Percentiles rank a stretch among this genome's conserved stretches.
phyloP scores from a whole-genome alignment of 495 filamentous ascomycete genomes.

The Lasiosphaeria ovina region DNA sequence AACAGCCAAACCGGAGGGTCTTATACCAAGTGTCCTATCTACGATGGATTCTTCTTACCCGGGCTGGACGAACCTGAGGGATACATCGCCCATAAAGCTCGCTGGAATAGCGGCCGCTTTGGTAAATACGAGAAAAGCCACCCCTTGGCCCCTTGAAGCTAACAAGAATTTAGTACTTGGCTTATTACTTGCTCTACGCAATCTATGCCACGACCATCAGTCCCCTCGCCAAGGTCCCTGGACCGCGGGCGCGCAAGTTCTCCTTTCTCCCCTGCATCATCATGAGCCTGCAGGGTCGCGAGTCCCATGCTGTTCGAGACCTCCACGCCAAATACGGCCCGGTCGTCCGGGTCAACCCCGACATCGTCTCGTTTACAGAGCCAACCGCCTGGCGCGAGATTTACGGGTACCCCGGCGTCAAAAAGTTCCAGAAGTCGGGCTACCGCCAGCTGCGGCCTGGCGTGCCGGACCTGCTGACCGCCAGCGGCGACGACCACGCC shows the following conservation, averaged over 20 bases:
- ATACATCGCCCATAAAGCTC: neutral
- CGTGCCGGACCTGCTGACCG: conserved; percentile 21
- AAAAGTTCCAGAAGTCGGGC: conserved; percentile 38
- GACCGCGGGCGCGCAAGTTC: neutral
- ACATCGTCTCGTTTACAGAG: conserved; percentile 53
- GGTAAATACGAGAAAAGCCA: neutral
- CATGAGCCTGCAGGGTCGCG: neutral
- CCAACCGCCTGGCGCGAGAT: conserved; percentile 57
- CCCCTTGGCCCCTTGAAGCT: neutral
- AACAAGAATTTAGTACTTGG: neutral
- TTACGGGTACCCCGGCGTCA: conserved; percentile 42
- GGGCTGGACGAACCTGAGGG: neutral
- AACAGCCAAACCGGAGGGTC: neutral
- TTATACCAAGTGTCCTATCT: neutral
- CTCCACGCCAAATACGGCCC: conserved; percentile 52
- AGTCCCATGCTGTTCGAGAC: neutral
- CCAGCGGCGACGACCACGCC: conserved; percentile 35
- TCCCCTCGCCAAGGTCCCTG: neutral
- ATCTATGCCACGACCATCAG: neutral
- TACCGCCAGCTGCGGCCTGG: conserved; percentile 16
- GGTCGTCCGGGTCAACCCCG: conserved; percentile 53
- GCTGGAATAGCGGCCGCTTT: neutral
- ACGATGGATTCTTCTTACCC: neutral
- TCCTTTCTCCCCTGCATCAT: neutral
- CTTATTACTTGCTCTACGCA: neutral